phyloP scores from a whole-genome alignment of 192 early-diverging fungal species.

The Dimargaris cristalligena region DNA sequence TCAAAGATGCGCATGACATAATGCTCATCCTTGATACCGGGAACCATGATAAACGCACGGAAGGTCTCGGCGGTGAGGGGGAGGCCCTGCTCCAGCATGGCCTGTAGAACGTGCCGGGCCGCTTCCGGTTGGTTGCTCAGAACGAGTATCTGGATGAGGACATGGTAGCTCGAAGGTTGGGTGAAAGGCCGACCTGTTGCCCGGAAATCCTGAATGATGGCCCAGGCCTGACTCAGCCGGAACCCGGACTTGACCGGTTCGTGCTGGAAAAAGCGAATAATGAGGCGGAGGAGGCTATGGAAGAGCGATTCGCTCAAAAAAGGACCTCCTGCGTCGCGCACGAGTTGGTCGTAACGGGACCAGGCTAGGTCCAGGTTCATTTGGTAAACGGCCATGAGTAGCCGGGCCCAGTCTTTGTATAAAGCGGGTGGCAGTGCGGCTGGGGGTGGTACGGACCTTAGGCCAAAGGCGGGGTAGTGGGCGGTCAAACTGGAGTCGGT shows the following conservation, averaged over 20 bases:
- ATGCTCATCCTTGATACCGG: neutral
- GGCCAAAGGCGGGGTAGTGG: too few species aligned
- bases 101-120: neutral
- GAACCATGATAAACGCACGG: neutral
- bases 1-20: neutral
- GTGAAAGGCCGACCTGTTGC: neutral
- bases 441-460: too few species aligned
- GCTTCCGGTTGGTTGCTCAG: neutral
- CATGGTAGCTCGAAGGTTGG: neutral
- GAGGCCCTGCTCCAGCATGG: neutral
- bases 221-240: neutral
- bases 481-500: too few species aligned
- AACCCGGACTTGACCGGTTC: neutral
- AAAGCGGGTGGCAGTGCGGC: too few species aligned
- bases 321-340: too few species aligned
- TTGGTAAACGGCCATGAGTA: neutral
- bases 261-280: neutral
- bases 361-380: neutral
- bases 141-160: neutral
- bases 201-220: neutral
- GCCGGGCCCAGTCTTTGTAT: too few species aligned
- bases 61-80: neutral
- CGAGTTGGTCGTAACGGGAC: neutral
- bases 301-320: neutral
- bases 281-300: neutral